A percentile compares a stretch with the other conserved stretches of the same genome.
These are phyloP conservation scores for Polysphondylium violaceum DNA, from an alignment of 78 protist genomes.

Conservation along the genomic window DNA sequence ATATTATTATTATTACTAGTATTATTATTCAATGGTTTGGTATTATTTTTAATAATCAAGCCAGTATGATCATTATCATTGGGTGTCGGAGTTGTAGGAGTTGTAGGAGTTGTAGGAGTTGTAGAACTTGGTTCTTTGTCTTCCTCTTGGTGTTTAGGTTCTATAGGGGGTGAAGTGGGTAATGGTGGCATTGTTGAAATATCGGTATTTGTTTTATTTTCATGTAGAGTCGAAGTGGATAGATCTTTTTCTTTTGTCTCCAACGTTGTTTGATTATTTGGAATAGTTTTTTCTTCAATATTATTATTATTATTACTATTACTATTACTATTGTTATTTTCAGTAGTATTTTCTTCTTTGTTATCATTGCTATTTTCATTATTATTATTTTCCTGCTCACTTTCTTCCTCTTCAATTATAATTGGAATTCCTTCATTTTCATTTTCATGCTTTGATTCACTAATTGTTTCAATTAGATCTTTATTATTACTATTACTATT, in stretches of 20 bases:
- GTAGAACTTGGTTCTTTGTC: background rate
- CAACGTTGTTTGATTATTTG: background rate
- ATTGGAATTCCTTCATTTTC: background rate
- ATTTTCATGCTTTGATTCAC: background rate
- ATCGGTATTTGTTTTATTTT: background rate
- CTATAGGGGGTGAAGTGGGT: background rate
- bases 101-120: background rate
- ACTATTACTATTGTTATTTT: background rate
- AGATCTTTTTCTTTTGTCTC: background rate
- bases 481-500: background rate
- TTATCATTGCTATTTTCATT: background rate
- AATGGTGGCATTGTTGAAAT: background rate
- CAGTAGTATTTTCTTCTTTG: background rate
- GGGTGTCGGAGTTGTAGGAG: background rate
- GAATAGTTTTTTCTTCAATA: background rate
- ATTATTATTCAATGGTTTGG: background rate
- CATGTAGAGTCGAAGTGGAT: background rate
- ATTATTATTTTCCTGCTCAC: background rate
- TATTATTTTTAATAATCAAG: background rate
- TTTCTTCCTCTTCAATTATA: background rate
- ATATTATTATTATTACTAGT: background rate
- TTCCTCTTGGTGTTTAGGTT: background rate
- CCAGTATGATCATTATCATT: background rate
- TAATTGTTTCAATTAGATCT: background rate
- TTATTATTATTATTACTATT: background rate